A percentile compares a stretch with the other conserved stretches of the same genome.
phyloP scores from a whole-genome alignment of 306 rosid genomes.

The Trifolium subterraneum region DNA sequence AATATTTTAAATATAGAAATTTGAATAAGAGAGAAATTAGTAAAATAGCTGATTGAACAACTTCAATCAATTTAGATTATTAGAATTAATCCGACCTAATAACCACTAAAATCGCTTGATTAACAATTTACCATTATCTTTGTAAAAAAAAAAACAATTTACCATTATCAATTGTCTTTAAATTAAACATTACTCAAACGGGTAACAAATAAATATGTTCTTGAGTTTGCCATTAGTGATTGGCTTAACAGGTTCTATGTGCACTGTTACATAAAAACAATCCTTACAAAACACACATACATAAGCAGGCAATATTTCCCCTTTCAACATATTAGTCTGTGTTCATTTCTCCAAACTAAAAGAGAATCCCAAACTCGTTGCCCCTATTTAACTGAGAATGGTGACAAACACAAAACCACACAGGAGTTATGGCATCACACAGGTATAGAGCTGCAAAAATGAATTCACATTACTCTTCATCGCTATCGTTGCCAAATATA shows the following conservation, averaged over 20 bases:
- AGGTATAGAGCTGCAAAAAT: slow-evolving; percentile 20
- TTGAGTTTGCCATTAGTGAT: slow-evolving; percentile 1
- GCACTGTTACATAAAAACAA: slow-evolving; percentile 14
- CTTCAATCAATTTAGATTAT: neutral
- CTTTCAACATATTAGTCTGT: slow-evolving; percentile 3
- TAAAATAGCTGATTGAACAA: neutral
- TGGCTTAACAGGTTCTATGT: neutral
- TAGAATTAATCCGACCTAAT: neutral
- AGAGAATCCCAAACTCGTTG: neutral
- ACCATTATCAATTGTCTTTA: neutral
- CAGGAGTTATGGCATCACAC: slow-evolving; percentile 34
- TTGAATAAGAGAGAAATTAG: neutral
- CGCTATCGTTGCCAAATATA: slow-evolving; percentile 67
- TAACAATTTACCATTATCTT: neutral
- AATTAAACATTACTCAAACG: neutral
- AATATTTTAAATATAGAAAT: neutral
- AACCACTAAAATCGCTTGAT: neutral
- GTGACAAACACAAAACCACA: slow-evolving; percentile 21
- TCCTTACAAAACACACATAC: slow-evolving; percentile 2
- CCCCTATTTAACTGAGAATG: slow-evolving; percentile 5
- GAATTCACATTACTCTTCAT: slow-evolving; percentile 58
- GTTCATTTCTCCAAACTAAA: slow-evolving; percentile 28
- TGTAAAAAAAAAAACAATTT: too few relatives aligned
- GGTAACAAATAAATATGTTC: neutral
- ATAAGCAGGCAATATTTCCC: neutral